A percentile compares a stretch with the other conserved stretches of the same genome.
Conservation (phyloP, 2,329 filamentous ascomycete species). For the Diplodia mutila region DNA sequence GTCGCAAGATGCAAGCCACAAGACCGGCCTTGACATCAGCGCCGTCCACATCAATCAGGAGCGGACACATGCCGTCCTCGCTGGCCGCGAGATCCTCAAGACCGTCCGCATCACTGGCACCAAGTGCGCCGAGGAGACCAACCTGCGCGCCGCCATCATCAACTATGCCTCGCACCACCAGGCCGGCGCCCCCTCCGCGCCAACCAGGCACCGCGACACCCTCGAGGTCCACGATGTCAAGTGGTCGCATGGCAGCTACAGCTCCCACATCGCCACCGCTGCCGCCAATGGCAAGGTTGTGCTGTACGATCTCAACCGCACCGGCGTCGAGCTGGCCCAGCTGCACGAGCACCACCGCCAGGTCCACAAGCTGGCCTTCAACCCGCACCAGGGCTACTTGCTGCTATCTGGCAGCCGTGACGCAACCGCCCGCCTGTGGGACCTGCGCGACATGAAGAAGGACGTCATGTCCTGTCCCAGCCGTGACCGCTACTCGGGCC, state of each 20-base stretch:
- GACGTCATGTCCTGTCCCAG: constrained; percentile 58
- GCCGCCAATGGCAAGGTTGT: constrained; percentile 68
- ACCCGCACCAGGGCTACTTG: constrained; percentile 62
- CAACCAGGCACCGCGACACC: constrained; percentile 59
- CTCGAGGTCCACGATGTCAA: constrained; percentile 68
- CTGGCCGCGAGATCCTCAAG: constrained; percentile 68
- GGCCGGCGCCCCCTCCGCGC: constrained; percentile 46
- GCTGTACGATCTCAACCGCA: constrained; percentile 65
- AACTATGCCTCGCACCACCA: constrained; percentile 58
- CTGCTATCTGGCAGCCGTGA: constrained; percentile 68
- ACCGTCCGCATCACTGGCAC: constrained; percentile 63
- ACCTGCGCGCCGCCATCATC: constrained; percentile 64
- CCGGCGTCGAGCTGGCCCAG: constrained; percentile 63
- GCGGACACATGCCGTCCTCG: constrained; percentile 66
- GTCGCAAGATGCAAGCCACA: constrained; percentile 62
- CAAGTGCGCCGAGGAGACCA: constrained; percentile 64
- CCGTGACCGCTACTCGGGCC: constrained; percentile 58
- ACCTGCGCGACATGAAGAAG: constrained; percentile 60
- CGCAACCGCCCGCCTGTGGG: constrained; percentile 66
- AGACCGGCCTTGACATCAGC: constrained; percentile 66
- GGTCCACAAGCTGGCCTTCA: constrained; percentile 68
- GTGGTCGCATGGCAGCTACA: constrained; percentile 66
- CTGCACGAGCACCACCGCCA: constrained; percentile 68
- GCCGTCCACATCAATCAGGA: constrained; percentile 67
- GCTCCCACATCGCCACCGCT: constrained; percentile 65